Percentiles rank a stretch among this genome's conserved stretches.
Evolutionary conservation across 371 early-diverging fungal species (phyloP).

Genomic region (Synchytrium microbalum): DNA sequence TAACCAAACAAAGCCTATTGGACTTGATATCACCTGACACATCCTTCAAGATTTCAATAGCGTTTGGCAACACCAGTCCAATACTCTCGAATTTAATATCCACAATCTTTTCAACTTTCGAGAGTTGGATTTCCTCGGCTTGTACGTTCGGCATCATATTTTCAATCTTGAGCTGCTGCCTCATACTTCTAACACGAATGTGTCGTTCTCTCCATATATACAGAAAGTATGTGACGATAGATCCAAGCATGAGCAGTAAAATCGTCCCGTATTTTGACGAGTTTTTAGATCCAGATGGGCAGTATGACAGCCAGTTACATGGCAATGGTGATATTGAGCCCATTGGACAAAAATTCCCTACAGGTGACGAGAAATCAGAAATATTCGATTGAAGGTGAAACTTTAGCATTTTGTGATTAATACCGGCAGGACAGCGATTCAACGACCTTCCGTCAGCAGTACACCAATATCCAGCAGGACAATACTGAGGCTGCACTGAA

Average conservation of each 20-base stretch:
- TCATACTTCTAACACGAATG: background rate
- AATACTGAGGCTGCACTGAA: constrained; percentile 22
- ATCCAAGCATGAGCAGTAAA: constrained; percentile 17
- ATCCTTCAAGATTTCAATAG: constrained; percentile 44
- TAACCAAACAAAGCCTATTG: constrained; percentile 60
- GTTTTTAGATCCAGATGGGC: constrained; percentile 14
- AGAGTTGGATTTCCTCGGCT: constrained; percentile 1
- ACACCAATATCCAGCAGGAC: constrained; percentile 29
- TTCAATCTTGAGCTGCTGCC: background rate
- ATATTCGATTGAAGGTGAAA: background rate
- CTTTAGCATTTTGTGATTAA: too few relatives aligned
- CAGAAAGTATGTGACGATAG: constrained; percentile 12
- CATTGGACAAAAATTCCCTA: constrained; percentile 2
- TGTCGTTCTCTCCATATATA: constrained; percentile 4
- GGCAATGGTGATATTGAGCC: constrained; percentile 9
- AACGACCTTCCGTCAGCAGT: constrained; percentile 14
- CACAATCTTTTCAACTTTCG: constrained; percentile 14
- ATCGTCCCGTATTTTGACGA: constrained; percentile 17
- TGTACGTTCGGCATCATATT: background rate
- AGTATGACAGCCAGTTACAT: constrained; percentile 16
- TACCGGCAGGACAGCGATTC: constrained; percentile 11
- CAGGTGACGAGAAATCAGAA: background rate
- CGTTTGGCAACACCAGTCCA: constrained; percentile 44
- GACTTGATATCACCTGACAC: constrained; percentile 43
- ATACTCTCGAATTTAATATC: constrained; percentile 51